Evolutionary conservation across 129 eudicot genomes (phyloP).

Genomic region (Helianthus annuus): HanXRQr2.0-SUNRISE NC_035437.2:2832406-2832905

Average conservation of each 20-base stretch:
- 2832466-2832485: background rate
- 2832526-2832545: background rate
- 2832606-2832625: background rate
- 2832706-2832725: too few relatives aligned
- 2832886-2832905: too few relatives aligned
- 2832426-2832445: background rate
- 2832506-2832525: constrained; percentile 6
- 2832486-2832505: background rate
- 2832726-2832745: too few relatives aligned
- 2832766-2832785: too few relatives aligned
- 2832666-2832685: background rate
- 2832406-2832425: background rate
- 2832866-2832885: too few relatives aligned
- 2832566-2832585: background rate
- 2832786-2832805: too few relatives aligned
- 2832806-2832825: too few relatives aligned
- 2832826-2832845: too few relatives aligned
- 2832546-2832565: background rate
- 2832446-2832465: background rate
- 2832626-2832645: too few relatives aligned
- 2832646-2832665: background rate
- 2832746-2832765: too few relatives aligned
- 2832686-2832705: too few relatives aligned
- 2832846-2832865: too few relatives aligned
- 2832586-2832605: background rate